Base-by-base conservation (phyloP, 2,329 filamentous ascomycete genomes). In the Neoscytalidium dimidiatum region DNA sequence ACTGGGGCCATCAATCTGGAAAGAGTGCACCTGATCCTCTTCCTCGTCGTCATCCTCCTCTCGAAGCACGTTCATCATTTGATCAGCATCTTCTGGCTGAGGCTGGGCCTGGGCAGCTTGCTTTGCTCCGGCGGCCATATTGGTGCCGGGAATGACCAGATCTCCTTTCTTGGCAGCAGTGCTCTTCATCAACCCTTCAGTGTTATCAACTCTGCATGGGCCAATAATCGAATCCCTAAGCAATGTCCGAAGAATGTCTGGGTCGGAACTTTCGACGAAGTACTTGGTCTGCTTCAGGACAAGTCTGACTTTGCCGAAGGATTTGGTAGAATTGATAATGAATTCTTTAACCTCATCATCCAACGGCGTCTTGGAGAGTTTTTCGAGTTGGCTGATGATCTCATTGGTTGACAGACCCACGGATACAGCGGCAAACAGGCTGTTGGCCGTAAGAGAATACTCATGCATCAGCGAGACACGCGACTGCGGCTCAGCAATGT, bases 211-310 rank as follows among this genome's bases (percentile, higher is more conserved):
- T 64, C 94, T 87, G 62, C 92, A 88, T 19, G 88, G 86, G 0
- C 92, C 90, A 66, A 99, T 96, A 61, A 92, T 86, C 14, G 88
- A 85, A 75, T 98, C 94, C 72, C 91, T 89, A 38, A 98, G 83
- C n/a, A 98, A 84, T 72, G 86, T 90, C 77, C 97, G 92, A 65
- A 98, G 83, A 75, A 97, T 91, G 11, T 89, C 85, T 13, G 93
- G 90, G 76, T 98, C 94, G 21, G 91, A 90, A 72, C 92, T 97
- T 79, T 99, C 95, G 67, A 98, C 89, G 71, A 91, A 97, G 78
- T 96, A 97, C 69, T 92, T 91, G 68, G 94, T 98, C 72, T 97
- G 91, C 77, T 97, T 96, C 68, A 98, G 79, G 49, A 98, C 95
- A 62, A 98, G 86, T 77, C 97, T 95, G 64, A 97, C 93, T 78